Evolutionary conservation across 2,329 filamentous ascomycete species (phyloP), one percentile per base, ranked within the genome.

Genomic region (Boeremia lycopersici): DNA sequence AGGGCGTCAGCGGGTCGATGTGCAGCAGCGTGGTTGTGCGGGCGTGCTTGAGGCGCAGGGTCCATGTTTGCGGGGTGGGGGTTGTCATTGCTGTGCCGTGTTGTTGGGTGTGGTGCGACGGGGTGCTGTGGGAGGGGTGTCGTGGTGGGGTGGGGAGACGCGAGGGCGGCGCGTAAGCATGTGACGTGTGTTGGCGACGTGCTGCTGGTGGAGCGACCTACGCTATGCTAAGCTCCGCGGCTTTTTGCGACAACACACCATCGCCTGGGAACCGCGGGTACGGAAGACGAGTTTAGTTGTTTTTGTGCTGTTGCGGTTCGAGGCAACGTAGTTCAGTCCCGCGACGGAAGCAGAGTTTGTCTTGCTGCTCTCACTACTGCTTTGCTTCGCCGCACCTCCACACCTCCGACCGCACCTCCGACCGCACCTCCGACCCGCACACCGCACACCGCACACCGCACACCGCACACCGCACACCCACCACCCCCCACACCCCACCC

Each of bases 1-100:
- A 74, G 43, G 73, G 70, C 48, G 74, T 64, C 6, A 79, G 70
- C 0, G 77, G 77, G 46, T 79, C 74, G 61, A 74, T 68, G 67
- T 81, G 77, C 0, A 82, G 73, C 36, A 81, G 65, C 56, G 81
- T 64, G 30, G 79, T 81, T 29, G 74, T 78, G 42, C 74, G 76
- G 64, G 74, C 67, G 48, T 76, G 68, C 61, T 81, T 82, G 62
- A 81, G 75, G 53, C 78, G 78, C 28, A 82, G 72, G 1, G 78
- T 81, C 71, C 71, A 74, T 15, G 71, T 70, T 52, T 58, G 57
- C 4, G 72, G 64, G 5, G 62, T 58, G 3, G 72, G 69, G 3
- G 52, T 50, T 3, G 64, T 50, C 62, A 67, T n/a, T n/a, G n/a
- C n/a, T n/a, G n/a, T n/a, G n/a, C n/a, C n/a, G n/a, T n/a, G n/a